Conservation (phyloP, 2,329 filamentous ascomycete species). For the Lomentospora prolificans region DNA sequence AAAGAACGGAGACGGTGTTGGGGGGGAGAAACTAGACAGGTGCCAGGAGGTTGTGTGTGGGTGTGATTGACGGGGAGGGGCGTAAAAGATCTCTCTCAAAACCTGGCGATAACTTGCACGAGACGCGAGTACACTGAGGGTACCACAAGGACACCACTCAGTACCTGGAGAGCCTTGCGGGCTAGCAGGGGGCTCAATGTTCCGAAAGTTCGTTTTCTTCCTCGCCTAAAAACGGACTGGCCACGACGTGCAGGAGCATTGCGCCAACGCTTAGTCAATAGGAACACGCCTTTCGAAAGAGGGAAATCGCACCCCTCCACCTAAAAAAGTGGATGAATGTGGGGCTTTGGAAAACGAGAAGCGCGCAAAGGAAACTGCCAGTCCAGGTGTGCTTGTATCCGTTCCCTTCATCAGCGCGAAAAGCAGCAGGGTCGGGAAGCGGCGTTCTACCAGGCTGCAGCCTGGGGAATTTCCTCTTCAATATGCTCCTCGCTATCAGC, state of each 20-base stretch:
- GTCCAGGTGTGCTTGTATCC: too few species aligned
- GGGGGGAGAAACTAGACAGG: neutral
- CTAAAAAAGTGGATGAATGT: neutral
- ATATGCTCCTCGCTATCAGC: neutral
- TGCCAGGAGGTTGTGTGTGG: neutral
- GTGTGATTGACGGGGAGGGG: neutral
- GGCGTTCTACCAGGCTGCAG: neutral
- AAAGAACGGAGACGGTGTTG: neutral
- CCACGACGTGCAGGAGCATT: neutral
- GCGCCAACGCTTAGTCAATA: slow-evolving; percentile 6
- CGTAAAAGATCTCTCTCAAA: neutral
- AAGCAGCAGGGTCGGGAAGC: neutral
- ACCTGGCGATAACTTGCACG: slow-evolving; percentile 4
- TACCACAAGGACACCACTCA: neutral
- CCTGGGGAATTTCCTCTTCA: neutral
- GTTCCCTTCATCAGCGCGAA: neutral
- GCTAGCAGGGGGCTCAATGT: neutral
- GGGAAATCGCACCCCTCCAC: neutral
- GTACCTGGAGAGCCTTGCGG: neutral
- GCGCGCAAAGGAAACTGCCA: neutral
- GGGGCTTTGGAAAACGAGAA: neutral
- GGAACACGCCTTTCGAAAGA: neutral
- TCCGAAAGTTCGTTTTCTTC: slow-evolving; percentile 2
- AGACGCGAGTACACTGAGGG: slow-evolving; percentile 3
- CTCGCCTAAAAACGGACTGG: slow-evolving; percentile 1